phyloP scores from a whole-genome alignment of 192 early-diverging fungal genomes.

The Coemansia sp. region DNA sequence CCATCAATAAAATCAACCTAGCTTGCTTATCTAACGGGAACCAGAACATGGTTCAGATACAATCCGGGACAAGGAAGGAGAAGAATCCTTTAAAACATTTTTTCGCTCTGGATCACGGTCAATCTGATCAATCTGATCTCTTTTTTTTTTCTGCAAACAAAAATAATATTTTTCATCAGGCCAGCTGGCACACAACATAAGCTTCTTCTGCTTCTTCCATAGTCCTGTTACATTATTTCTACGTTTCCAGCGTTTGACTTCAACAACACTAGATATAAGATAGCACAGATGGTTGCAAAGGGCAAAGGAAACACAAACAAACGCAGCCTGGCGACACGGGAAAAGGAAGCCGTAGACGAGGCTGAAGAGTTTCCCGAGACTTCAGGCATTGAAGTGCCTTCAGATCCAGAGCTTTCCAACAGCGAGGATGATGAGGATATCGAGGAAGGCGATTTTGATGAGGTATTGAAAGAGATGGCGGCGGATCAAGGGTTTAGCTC shows the following conservation, averaged over 20 bases:
- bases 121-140: conserved; percentile 1
- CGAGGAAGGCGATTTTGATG: conserved; percentile 48
- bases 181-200: not conserved
- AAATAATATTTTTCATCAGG: not conserved
- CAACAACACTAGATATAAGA: not conserved
- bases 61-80: too few species aligned
- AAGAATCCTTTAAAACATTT: not conserved
- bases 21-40: too few species aligned
- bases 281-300: conserved; percentile 11
- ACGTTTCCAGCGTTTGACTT: not conserved
- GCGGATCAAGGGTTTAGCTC: conserved; percentile 55
- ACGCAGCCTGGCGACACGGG: conserved; percentile 28
- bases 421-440: conserved; percentile 18
- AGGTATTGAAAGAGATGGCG: conserved; percentile 32
- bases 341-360: conserved; percentile 11
- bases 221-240: conserved; percentile 2
- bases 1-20: conserved; percentile 82
- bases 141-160: conserved; percentile 29
- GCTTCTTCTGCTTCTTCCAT: not conserved
- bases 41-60: too few species aligned
- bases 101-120: too few species aligned
- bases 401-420: conserved; percentile 29
- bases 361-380: conserved; percentile 22
- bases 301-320: conserved; percentile 25
- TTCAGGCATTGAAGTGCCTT: conserved; percentile 29